Conservation (phyloP, 2,329 filamentous ascomycete species). For the Fusarium lateritium region DNA sequence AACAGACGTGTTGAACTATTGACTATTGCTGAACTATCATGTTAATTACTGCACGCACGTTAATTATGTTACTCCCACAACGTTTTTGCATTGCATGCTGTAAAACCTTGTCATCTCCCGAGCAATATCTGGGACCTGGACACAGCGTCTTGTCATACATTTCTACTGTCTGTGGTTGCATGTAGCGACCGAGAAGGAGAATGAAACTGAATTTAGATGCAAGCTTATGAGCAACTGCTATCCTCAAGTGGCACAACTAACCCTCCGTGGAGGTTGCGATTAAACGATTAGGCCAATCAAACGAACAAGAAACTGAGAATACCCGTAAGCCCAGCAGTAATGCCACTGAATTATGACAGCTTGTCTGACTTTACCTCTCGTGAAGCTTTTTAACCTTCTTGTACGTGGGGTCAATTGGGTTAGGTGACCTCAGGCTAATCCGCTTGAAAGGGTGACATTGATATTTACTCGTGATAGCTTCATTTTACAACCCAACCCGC, state of each 20-base stretch:
- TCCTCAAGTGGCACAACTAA: too few species aligned
- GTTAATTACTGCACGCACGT: conserved; percentile 7
- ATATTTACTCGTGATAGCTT: conserved; percentile 31
- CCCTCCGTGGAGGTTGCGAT: too few species aligned
- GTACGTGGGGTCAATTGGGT: too few species aligned
- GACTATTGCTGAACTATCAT: background rate
- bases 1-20: background rate
- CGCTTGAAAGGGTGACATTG: background rate
- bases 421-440: too few species aligned
- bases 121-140: background rate
- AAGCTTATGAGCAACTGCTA: background rate
- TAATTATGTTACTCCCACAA: conserved; percentile 10
- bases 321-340: too few species aligned
- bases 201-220: background rate
- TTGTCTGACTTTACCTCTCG: too few species aligned
- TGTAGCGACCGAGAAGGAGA: background rate
- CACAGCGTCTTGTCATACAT: conserved; percentile 21
- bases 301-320: too few species aligned
- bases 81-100: conserved; percentile 17
- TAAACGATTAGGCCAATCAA: too few species aligned
- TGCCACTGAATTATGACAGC: too few species aligned
- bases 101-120: conserved; percentile 20
- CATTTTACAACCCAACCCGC: conserved; percentile 17
- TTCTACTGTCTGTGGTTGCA: background rate
- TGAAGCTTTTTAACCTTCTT: too few species aligned